Conservation (phyloP, 2,329 filamentous ascomycete genomes). For the Fusarium oligoseptatum region DNA sequence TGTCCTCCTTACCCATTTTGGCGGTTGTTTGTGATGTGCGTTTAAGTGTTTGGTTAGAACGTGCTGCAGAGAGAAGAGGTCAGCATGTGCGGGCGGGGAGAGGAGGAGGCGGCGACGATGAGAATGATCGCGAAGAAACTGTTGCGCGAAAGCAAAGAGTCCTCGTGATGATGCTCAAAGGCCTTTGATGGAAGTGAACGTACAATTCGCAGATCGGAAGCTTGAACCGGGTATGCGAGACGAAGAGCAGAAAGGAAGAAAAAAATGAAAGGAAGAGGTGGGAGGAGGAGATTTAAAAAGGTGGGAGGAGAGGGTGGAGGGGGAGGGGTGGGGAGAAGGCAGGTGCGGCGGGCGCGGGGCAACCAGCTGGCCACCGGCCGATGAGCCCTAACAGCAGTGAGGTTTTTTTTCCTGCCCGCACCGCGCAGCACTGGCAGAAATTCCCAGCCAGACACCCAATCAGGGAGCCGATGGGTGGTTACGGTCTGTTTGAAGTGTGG, state of each 20-base stretch:
- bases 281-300: conserved; percentile 58
- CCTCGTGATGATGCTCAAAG: conserved; percentile 26
- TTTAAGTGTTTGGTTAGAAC: conserved; percentile 41
- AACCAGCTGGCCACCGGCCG: conserved; percentile 43
- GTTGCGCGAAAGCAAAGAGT: conserved; percentile 19
- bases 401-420: conserved; percentile 43
- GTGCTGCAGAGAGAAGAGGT: conserved; percentile 38
- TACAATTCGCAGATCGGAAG: conserved; percentile 58
- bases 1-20: conserved; percentile 84
- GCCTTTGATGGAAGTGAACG: conserved; percentile 18
- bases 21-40: conserved; percentile 48
- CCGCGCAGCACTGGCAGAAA: conserved; percentile 32
- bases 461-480: conserved; percentile 19
- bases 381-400: conserved; percentile 53
- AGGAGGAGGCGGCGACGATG: conserved; percentile 11
- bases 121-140: conserved; percentile 13
- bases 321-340: conserved; percentile 45
- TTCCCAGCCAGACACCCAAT: conserved; percentile 28
- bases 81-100: conserved; percentile 24
- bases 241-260: conserved; percentile 56
- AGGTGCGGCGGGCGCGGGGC: conserved; percentile 51
- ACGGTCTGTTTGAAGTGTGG: conserved; percentile 1
- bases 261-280: conserved; percentile 52
- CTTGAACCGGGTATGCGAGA: conserved; percentile 61
- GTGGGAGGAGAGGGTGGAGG: conserved; percentile 47